These are phyloP conservation scores for Punica granatum DNA, from an alignment of 345 rosid genomes.

Conservation along the genomic window DNA sequence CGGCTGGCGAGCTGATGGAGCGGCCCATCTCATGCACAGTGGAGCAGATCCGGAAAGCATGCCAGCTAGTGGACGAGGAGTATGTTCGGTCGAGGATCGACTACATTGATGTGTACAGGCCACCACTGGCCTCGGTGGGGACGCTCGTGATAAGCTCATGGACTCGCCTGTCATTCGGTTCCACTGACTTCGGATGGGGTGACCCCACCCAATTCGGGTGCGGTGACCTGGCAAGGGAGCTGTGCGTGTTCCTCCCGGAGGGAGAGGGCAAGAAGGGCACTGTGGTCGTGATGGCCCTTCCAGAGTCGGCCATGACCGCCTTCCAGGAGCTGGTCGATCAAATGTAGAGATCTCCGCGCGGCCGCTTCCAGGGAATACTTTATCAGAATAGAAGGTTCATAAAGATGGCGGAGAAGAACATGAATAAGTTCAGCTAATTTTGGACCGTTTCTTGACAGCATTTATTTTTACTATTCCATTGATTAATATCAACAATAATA, in stretches of 20 bases:
- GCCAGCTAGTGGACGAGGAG: conserved; percentile 12
- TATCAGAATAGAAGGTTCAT: too few relatives aligned
- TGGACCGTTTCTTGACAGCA: too few relatives aligned
- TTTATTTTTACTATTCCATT: too few relatives aligned
- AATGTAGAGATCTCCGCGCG: not conserved
- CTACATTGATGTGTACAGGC: conserved; percentile 6
- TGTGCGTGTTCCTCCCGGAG: conserved; percentile 11
- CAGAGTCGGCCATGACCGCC: conserved; percentile 14
- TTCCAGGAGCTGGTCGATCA: conserved; percentile 9
- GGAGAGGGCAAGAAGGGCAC: conserved; percentile 12
- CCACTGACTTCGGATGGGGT: conserved; percentile 14
- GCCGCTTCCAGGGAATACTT: too few relatives aligned
- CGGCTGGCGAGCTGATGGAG: conserved; percentile 13
- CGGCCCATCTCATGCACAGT: conserved; percentile 12
- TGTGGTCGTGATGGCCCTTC: conserved; percentile 14
- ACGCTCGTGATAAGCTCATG: conserved; percentile 11
- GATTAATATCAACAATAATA: too few relatives aligned
- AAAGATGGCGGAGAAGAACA: too few relatives aligned
- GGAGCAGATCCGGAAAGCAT: conserved; percentile 14
- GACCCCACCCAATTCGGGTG: conserved; percentile 19
- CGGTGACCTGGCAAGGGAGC: conserved; percentile 12
- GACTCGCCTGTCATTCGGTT: not conserved
- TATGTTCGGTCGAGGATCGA: conserved; percentile 16
- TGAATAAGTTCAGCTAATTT: too few relatives aligned
- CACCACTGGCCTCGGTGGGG: conserved; percentile 10